Conservation (phyloP, 257 asterid species). For the Solanum sitiens region DNA sequence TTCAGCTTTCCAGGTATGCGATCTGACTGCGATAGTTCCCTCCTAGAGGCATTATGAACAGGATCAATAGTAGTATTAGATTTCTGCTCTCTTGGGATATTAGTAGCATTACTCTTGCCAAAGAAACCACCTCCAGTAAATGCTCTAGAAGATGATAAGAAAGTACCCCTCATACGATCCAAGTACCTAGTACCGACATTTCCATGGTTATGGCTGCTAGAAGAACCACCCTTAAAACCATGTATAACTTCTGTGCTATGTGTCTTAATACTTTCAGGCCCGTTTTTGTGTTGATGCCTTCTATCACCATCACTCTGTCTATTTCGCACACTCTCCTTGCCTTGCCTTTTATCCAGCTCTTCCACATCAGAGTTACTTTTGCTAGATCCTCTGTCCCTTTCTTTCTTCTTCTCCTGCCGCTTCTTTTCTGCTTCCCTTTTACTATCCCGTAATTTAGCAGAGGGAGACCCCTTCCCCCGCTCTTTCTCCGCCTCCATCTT, state of each 20-base stretch:
- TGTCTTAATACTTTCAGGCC: slow-evolving; percentile 40
- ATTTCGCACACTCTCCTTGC: slow-evolving; percentile 50
- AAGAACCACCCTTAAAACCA: slow-evolving; percentile 45
- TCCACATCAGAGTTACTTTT: slow-evolving; percentile 91
- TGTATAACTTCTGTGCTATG: slow-evolving; percentile 44
- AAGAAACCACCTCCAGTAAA: slow-evolving; percentile 74
- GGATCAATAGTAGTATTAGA: slow-evolving; percentile 40
- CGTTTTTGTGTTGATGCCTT: slow-evolving; percentile 35
- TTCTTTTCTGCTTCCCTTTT: slow-evolving; percentile 71
- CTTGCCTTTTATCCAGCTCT: slow-evolving; percentile 59
- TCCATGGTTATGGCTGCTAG: slow-evolving; percentile 42
- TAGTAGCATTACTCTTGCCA: slow-evolving; percentile 41
- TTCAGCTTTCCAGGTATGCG: slow-evolving; percentile 40
- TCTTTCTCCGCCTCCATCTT: slow-evolving; percentile 73
- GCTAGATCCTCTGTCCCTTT: slow-evolving; percentile 72
- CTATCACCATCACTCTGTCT: slow-evolving; percentile 51
- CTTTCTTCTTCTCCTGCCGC: slow-evolving; percentile 73
- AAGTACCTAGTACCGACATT: slow-evolving; percentile 77
- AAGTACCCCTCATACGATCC: slow-evolving; percentile 90
- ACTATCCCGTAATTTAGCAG: slow-evolving; percentile 45
- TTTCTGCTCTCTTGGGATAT: slow-evolving; percentile 58
- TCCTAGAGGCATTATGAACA: slow-evolving; percentile 38
- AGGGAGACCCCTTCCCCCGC: slow-evolving; percentile 46
- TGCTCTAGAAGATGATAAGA: slow-evolving; percentile 94
- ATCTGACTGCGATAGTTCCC: slow-evolving; percentile 50